A percentile compares a stretch with the other conserved stretches of the same genome.
Conservation (phyloP, 768 basidiomycete species). For the Xanthoconium stramineum region DNA sequence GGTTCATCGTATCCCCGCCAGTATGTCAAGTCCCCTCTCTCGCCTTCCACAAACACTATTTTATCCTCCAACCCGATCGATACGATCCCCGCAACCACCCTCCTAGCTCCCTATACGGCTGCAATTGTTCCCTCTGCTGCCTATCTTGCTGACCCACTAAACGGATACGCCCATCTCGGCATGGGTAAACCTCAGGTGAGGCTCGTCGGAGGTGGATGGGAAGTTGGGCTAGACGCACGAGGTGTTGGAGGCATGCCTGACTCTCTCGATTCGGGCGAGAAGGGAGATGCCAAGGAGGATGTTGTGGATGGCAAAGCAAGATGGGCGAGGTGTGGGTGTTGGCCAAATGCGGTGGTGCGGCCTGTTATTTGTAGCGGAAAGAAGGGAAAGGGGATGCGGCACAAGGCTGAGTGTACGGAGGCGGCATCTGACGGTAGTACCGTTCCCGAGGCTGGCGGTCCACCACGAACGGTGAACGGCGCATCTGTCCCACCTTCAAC, state of each 20-base stretch:
- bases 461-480: conserved; percentile 10
- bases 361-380: conserved; percentile 38
- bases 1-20: conserved; percentile 18
- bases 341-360: conserved; percentile 45
- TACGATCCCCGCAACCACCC: conserved; percentile 49
- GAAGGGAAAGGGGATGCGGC: conserved; percentile 19
- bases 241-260: conserved; percentile 49
- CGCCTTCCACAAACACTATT: conserved; percentile 36
- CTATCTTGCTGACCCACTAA: conserved; percentile 79
- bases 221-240: conserved; percentile 78
- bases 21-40: conserved; percentile 27
- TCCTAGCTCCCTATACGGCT: conserved; percentile 64
- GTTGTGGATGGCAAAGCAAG: conserved; percentile 40
- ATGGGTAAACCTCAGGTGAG: conserved; percentile 84
- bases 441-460: neutral
- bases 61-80: conserved; percentile 47
- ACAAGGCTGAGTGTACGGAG: conserved; percentile 16
- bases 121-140: conserved; percentile 60
- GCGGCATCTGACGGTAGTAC: conserved; percentile 1
- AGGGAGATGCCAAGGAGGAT: conserved; percentile 38
- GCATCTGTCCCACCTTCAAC: conserved; percentile 6
- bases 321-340: conserved; percentile 54
- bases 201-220: conserved; percentile 71
- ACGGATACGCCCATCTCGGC: conserved; percentile 81
- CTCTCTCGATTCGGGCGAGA: conserved; percentile 20